Percentiles rank a stretch among this genome's conserved stretches.
These are phyloP conservation scores for Castanospermum australe DNA, from an alignment of 306 rosid species.

Conservation along the genomic window DNA sequence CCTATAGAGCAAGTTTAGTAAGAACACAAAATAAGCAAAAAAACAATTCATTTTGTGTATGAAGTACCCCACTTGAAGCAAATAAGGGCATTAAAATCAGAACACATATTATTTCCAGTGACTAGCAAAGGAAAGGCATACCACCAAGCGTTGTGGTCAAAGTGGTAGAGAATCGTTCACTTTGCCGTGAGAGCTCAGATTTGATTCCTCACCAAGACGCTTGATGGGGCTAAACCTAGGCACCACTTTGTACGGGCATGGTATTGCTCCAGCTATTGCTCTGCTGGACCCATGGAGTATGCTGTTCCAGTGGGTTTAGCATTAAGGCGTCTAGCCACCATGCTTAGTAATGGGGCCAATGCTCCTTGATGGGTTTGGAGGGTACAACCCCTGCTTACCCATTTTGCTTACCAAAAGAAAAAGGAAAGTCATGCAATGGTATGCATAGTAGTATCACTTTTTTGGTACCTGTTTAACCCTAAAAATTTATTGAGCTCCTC, in stretches of 20 bases:
- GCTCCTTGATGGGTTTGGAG: background rate
- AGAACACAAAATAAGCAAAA: background rate
- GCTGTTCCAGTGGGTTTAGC: background rate
- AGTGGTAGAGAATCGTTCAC: background rate
- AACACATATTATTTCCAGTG: background rate
- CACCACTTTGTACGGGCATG: background rate
- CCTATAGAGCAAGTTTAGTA: background rate
- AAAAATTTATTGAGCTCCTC: background rate
- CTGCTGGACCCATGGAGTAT: background rate
- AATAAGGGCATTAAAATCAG: slow-evolving; percentile 10
- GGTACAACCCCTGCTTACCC: background rate
- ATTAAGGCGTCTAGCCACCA: background rate
- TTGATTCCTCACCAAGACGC: slow-evolving; percentile 13
- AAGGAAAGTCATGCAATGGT: background rate
- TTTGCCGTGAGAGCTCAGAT: background rate
- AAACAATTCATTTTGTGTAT: background rate
- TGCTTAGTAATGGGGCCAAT: background rate
- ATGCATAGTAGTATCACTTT: slow-evolving; percentile 5
- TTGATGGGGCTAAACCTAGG: background rate
- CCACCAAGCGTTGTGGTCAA: background rate
- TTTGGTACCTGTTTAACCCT: background rate
- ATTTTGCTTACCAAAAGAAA: background rate
- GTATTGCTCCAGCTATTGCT: slow-evolving; percentile 8
- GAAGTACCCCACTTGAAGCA: background rate
- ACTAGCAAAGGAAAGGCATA: background rate